Base-by-base conservation (phyloP, 768 basidiomycete genomes). In the Gloeopeniophorella convolvens region DNA sequence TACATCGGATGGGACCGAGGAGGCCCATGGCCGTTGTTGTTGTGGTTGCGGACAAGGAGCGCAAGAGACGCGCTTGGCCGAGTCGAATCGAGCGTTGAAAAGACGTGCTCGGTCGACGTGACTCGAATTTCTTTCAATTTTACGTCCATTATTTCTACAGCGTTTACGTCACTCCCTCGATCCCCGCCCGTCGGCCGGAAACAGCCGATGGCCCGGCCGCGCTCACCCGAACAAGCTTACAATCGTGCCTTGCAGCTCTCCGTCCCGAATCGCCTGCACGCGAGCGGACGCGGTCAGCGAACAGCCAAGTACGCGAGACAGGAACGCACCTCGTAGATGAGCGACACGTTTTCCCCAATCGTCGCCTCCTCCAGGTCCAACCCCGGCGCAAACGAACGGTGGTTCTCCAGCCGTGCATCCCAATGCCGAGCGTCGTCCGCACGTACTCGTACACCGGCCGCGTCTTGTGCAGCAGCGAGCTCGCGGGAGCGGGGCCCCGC, bases 361-460 rank as follows among this genome's bases (percentile, higher is more conserved):
- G 83, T 85, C 34, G 70, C 72, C 35, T 87, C 82, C 44, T 82
- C 81, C 11, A 79, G 73, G 13, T 80, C 82, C 33, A 83, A 71
- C 8, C 87, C 85, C 45, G 76, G 75, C 51, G 69, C 76, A 59
- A 80, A 84, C 4, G 67, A 65, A 32, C 70, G 68, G 50, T 80
- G 71, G 62, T 92, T 92, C 58, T 87, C 85, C 7, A 74, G 69
- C 89, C 89, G 58, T 89, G 80, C 85, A 89, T 91, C 55, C 70
- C 68, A 51, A 91, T 77, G 15, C 86, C 85, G 23, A 92, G 68
- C 6, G 73, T 76, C 15, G 75, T 54, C 34, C 90, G 73, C 2
- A 94, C 78, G 56, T 80, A 93, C 63, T 86, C 81, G 67, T 94
- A 94, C 21, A 92, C 64, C 5, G 78, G 69, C 12, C 78, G 74